These are phyloP conservation scores for Phellopilus nigrolimitatus DNA, from an alignment of 1,284 basidiomycete species.

Conservation along the genomic window DNA sequence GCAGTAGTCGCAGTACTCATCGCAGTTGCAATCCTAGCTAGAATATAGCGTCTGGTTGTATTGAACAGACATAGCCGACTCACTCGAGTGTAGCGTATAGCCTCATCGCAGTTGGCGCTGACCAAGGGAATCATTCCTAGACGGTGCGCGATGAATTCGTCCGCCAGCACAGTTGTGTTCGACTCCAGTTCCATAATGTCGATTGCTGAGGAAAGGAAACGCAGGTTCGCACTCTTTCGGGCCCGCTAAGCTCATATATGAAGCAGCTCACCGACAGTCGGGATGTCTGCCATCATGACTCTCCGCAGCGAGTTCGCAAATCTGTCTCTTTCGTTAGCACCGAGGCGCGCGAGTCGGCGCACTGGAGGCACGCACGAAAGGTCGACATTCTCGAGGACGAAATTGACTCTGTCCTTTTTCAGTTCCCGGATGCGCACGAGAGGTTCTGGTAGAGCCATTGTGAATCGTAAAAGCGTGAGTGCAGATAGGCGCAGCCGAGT, in stretches of 20 bases:
- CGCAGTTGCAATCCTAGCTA: conserved; percentile 79
- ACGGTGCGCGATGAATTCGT: conserved; percentile 97
- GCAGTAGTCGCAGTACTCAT: conserved; percentile 75
- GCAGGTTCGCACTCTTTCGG: conserved; percentile 4
- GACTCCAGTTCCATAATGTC: conserved; percentile 93
- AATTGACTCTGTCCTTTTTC: conserved; percentile 77
- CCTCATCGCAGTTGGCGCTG: conserved; percentile 81
- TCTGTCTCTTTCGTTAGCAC: conserved; percentile 34
- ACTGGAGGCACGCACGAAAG: conserved; percentile 56
- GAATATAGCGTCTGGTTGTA: conserved; percentile 17
- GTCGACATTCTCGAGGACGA: conserved; percentile 90
- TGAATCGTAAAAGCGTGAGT: no score
- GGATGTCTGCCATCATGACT: conserved; percentile 93
- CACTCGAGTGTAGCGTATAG: conserved; percentile 78
- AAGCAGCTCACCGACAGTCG: conserved; percentile 79
- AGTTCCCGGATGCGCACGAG: conserved; percentile 74
- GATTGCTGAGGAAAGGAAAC: conserved; percentile 79
- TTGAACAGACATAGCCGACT: conserved; percentile 26
- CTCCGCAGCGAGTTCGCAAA: conserved; percentile 87
- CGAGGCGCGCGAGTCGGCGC: neutral
- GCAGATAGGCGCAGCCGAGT: no score
- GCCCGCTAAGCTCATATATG: conserved; percentile 18
- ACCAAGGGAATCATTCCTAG: conserved; percentile 92
- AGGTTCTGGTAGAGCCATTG: conserved; percentile 40
- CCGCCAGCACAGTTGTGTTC: conserved; percentile 92